Evolutionary conservation across 164 flowering plant genomes (phyloP), one percentile per base, ranked within the genome.

Genomic region (Annona squamosa): DNA sequence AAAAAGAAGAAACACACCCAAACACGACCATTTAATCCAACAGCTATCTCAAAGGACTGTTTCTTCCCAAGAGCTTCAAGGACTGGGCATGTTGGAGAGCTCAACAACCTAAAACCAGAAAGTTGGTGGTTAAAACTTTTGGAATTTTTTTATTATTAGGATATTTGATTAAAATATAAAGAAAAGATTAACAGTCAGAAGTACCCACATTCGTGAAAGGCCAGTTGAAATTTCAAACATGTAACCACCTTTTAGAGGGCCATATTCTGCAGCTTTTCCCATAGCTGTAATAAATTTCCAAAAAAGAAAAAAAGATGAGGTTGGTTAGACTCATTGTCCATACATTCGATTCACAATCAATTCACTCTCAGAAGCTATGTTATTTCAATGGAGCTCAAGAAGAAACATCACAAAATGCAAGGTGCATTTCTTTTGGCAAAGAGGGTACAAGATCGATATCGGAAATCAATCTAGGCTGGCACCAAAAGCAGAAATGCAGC

Each of bases 1-100:
- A 17, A 48, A 46, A 16, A 10, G 6, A 10, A 63, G 76, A 71
- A 45, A 16, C 69, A 70, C 88, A 94, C 98, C 99, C 98, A 96
- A 61, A 92, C 94, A 56, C 99, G 88, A 57, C 99, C 99, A 79
- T 96, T 96, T 79, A 91, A 78, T 42, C 99, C 98, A 76, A 92
- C 86, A 3, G 99, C 97, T 76, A 89, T 91, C 86, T 96, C 99
- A 78, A 96, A 96, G 46, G 98, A 87, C 63, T 90, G 79, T 80
- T 90, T 91, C 85, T 93, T 93, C 74, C 98, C 99, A 69, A 93
- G 89, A 59, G 81, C 85, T 72, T 90, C 99, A 52, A 96, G 95
- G 74, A 92, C 87, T n/a, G 99, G 97, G 84, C 97, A 93, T 63
- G 97, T 80, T 48, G 99, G 97, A 19, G 92, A 82, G 81, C 94